Percentiles rank a stretch among this genome's conserved stretches.
These are phyloP conservation scores for Ceratopteris richardii DNA, from an alignment of 75 land plant species.

Conservation along the genomic window DNA sequence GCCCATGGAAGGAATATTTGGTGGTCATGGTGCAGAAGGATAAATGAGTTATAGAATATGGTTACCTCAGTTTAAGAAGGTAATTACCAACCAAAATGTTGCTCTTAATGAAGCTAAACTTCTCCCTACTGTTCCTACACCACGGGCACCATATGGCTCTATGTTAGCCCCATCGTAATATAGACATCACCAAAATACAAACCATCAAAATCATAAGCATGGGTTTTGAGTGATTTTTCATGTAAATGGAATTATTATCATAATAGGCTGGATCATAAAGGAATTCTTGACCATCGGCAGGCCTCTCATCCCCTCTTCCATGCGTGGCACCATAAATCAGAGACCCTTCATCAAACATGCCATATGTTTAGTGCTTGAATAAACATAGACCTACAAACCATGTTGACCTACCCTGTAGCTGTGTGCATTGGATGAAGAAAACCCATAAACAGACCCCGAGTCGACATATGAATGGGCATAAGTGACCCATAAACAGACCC, in stretches of 20 bases:
- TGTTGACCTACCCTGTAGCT: not conserved
- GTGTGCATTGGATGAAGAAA: too few species aligned
- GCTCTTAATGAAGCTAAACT: slow-evolving; percentile 5
- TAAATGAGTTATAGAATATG: too few species aligned
- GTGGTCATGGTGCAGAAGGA: too few species aligned
- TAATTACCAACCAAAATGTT: too few species aligned
- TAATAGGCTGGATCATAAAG: not conserved
- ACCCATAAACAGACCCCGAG: too few species aligned
- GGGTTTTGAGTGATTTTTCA: not conserved
- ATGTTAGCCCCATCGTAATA: slow-evolving; percentile 58
- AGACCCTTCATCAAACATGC: not conserved
- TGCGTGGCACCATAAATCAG: not conserved
- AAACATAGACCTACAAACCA: not conserved
- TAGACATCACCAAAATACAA: slow-evolving; percentile 42
- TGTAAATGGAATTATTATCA: not conserved
- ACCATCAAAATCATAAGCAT: slow-evolving; percentile 11
- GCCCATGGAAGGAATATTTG: too few species aligned
- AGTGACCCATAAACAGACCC: too few species aligned
- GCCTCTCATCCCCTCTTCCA: not conserved
- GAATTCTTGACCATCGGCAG: not conserved
- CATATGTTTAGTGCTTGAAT: not conserved
- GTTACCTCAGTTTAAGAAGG: too few species aligned
- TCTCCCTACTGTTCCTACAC: slow-evolving; percentile 30
- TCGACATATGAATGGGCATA: too few species aligned
- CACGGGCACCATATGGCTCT: slow-evolving; percentile 84